phyloP scores from a whole-genome alignment of 371 early-diverging fungal genomes.

The Haplosporangium sp. region DNA sequence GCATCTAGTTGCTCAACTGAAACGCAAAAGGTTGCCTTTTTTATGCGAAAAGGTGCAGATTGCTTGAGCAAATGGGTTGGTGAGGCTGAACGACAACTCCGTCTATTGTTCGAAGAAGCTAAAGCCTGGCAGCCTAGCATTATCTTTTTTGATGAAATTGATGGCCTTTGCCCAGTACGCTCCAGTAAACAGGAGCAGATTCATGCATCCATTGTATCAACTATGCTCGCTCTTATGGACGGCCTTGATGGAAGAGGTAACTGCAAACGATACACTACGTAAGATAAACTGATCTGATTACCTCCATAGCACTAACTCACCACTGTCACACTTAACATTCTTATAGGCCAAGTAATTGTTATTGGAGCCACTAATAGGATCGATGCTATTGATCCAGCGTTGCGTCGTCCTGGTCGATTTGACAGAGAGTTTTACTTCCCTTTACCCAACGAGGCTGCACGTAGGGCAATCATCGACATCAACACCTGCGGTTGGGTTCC shows the following conservation, averaged over 20 bases:
- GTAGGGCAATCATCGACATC: constrained; percentile 59
- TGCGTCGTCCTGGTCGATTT: constrained; percentile 79
- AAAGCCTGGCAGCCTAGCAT: constrained; percentile 67
- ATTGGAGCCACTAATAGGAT: constrained; percentile 76
- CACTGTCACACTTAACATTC: neutral
- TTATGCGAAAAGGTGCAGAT: constrained; percentile 84
- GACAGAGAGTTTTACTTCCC: constrained; percentile 74
- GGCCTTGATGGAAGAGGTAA: constrained; percentile 77
- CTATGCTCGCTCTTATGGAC: constrained; percentile 78
- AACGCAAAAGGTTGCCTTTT: constrained; percentile 77
- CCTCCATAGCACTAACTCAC: neutral
- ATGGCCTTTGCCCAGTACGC: constrained; percentile 73
- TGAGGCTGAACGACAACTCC: constrained; percentile 79
- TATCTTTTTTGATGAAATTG: constrained; percentile 80
- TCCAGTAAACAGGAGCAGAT: constrained; percentile 72
- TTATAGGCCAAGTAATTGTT: constrained; percentile 69
- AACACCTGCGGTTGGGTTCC: constrained; percentile 58
- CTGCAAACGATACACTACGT: neutral
- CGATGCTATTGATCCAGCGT: constrained; percentile 73
- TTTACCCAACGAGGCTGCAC: constrained; percentile 63
- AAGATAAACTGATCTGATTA: neutral
- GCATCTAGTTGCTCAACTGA: constrained; percentile 72
- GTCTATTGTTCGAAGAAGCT: constrained; percentile 77
- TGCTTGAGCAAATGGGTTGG: constrained; percentile 87
- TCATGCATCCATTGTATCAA: constrained; percentile 77